These are phyloP conservation scores for Colletotrichum tofieldiae DNA, from an alignment of 2,329 filamentous ascomycete genomes.

Conservation along the genomic window DNA sequence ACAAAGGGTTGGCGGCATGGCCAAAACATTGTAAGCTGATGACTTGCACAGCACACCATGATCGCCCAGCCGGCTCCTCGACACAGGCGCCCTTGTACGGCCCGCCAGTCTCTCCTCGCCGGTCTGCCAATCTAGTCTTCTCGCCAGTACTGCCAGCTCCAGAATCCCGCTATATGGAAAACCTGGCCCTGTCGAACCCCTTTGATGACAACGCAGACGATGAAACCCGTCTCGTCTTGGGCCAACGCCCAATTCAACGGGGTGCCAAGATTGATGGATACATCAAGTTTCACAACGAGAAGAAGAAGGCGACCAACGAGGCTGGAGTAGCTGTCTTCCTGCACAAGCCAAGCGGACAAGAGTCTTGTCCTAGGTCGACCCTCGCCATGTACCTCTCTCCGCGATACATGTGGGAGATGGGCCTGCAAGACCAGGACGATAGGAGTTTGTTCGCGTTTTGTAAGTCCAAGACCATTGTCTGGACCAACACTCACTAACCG, in stretches of 20 bases:
- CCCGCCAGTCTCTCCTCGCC: conserved; percentile 11
- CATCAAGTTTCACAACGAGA: conserved; percentile 36
- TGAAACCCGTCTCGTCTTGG: conserved; percentile 14
- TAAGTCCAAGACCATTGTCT: conserved; percentile 13
- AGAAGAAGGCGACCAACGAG: neutral
- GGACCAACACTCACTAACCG: neutral
- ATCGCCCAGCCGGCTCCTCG: neutral
- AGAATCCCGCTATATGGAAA: neutral
- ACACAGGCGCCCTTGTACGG: conserved; percentile 11
- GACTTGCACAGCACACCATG: conserved; percentile 10
- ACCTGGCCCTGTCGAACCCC: conserved; percentile 22
- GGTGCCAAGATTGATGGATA: conserved; percentile 40
- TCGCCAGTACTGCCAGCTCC: conserved; percentile 2
- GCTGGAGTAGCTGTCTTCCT: neutral
- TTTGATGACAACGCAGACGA: conserved; percentile 41
- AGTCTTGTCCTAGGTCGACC: neutral
- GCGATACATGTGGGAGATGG: conserved; percentile 11
- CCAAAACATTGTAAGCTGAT: neutral
- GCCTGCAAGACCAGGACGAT: conserved; percentile 15
- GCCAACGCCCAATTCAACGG: conserved; percentile 8
- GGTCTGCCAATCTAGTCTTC: conserved; percentile 5
- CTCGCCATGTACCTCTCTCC: conserved; percentile 1
- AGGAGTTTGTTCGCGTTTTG: conserved; percentile 36
- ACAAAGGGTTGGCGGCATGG: neutral
- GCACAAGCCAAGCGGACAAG: neutral